Base-by-base conservation (phyloP, 345 rosid genomes). In the Eucalyptus pauciflora region DNA sequence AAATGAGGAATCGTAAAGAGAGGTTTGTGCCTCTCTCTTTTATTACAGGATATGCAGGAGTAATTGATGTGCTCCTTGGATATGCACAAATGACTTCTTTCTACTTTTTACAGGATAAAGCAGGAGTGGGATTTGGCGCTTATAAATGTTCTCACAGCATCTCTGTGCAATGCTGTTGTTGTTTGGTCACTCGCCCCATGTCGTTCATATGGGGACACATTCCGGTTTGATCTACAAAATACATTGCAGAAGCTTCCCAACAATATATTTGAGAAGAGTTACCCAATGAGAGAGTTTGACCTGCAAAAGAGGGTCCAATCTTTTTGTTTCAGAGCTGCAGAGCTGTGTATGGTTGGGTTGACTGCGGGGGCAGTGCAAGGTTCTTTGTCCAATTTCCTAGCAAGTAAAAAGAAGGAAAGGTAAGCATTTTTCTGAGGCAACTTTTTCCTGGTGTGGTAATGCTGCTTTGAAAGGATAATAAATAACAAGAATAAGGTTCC, bases 111-210 rank as follows among this genome's bases (percentile, higher is more conserved):
- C 89, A 98, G 99, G 91, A 88, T 96, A 91, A 98, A 98, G 89
- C 93, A 96, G 88, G 99, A 98, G 92, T 98, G 99, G 99, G 98
- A 96, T 92, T 93, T 98, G 89, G 99, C 99, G 22, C 98, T 98
- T 86, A 62, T 97, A 87, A 98, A 98, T 86, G 97, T 97, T 86
- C 96, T 97, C 49, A 95, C 97, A 3, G 94, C 91, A 88, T 93
- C 98, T 79, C 96, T 95, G 87, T 98, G 99, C 94, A 98, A 98
- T 93, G 97, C 95, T 71, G 86, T 94, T 60, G 96, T 94, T 89
- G 97, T 98, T 91, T 98, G 99, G 99, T 92, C 96, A 31, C 96
- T 97, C 69, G 98, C 99, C 88, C 99, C 99, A 86, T 96, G 96
- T 89, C 99, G 98, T 88, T 98, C 99, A 60, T 97, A 98, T 90